Conservation (phyloP, 257 asterid genomes). For the Solanum arcanum region DNA sequence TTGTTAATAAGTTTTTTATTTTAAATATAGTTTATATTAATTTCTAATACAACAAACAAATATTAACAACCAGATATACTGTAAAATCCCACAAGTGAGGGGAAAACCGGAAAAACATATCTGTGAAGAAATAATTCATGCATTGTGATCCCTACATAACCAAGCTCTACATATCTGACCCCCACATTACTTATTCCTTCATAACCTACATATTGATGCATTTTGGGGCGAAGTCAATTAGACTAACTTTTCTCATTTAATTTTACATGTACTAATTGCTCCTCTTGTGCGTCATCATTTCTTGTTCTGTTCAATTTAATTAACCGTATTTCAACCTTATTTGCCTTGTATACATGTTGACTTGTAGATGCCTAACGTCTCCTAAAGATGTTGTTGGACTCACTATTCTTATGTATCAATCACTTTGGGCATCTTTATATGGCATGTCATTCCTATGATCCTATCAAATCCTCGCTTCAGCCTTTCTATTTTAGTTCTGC, state of each 20-base stretch:
- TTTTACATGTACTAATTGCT: background rate
- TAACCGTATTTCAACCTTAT: background rate
- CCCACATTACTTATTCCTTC: background rate
- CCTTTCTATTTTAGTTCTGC: background rate
- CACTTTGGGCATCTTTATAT: background rate
- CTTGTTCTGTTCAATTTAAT: background rate
- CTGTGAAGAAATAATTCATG: background rate
- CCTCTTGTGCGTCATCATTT: background rate
- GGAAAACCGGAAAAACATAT: background rate
- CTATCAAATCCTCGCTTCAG: background rate
- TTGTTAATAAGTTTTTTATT: background rate
- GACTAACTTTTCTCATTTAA: background rate
- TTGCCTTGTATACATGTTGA: background rate
- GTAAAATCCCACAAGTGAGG: background rate
- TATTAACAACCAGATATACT: too few species aligned
- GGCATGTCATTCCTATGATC: background rate
- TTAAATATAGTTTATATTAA: background rate
- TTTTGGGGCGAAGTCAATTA: background rate
- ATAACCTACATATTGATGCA: background rate
- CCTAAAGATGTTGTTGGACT: background rate
- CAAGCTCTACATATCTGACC: background rate
- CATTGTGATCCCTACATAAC: background rate
- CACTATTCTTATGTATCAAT: background rate
- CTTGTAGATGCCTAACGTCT: background rate
- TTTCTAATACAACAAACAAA: background rate